A percentile compares a stretch with the other conserved stretches of the same genome.
These are phyloP conservation scores for Rhizophagus clarus DNA, from an alignment of 192 early-diverging fungal genomes.

Conservation along the genomic window DNA sequence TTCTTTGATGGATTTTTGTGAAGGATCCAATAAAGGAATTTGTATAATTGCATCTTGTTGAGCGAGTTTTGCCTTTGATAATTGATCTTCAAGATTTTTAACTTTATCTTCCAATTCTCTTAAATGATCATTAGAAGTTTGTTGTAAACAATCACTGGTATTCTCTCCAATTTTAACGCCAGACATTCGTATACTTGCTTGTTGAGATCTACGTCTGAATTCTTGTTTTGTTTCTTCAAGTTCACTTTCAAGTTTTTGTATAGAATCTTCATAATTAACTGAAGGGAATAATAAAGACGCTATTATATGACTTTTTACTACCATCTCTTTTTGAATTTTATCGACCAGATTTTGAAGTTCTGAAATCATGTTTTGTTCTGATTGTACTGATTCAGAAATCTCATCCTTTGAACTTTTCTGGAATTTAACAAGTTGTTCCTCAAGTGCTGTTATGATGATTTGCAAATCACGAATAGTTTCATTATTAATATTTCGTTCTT, in stretches of 20 bases:
- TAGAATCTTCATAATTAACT: background rate
- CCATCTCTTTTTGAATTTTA: constrained; percentile 9
- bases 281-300: background rate
- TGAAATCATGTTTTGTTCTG: background rate
- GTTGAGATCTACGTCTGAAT: background rate
- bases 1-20: background rate
- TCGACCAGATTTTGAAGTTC: background rate
- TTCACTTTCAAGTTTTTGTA: background rate
- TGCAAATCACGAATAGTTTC: background rate
- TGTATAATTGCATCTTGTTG: background rate
- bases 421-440: background rate
- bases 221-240: constrained; percentile 12
- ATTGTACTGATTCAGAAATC: background rate
- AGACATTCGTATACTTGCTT: background rate
- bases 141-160: background rate
- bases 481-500: background rate
- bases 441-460: background rate
- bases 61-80: background rate
- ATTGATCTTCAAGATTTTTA: constrained; percentile 1
- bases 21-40: background rate
- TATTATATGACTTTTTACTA: background rate
- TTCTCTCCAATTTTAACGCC: background rate
- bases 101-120: constrained; percentile 12
- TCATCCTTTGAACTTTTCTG: background rate
- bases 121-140: background rate